Evolutionary conservation across 805 yeast species (phyloP).

Genomic region (Metschnikowia arizonensis): DNA sequence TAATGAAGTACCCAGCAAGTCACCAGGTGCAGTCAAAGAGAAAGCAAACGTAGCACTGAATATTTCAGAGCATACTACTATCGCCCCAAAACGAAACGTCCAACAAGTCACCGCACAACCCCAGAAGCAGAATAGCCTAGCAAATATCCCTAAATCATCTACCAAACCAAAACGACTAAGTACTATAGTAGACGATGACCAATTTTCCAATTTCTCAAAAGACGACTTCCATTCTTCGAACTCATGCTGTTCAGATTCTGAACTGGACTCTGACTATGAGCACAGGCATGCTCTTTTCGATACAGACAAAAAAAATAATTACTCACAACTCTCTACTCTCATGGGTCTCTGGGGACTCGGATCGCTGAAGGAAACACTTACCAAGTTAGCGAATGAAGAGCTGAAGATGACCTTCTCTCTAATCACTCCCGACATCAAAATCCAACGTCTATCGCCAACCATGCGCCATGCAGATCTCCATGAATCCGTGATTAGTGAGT

Average conservation of each 20-base stretch:
- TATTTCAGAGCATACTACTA: background rate
- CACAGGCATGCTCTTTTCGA: conserved; percentile 27
- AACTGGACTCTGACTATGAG: conserved; percentile 9
- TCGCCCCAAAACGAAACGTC: too few relatives aligned
- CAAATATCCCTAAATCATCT: background rate
- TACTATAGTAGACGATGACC: conserved; percentile 26
- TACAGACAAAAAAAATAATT: conserved; percentile 15
- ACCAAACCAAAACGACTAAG: conserved; percentile 22
- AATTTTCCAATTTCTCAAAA: conserved; percentile 16
- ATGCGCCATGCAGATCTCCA: conserved; percentile 16
- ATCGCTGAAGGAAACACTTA: conserved; percentile 16
- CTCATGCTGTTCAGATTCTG: background rate
- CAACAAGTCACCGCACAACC: background rate
- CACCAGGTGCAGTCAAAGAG: conserved; percentile 1
- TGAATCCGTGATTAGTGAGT: conserved; percentile 29
- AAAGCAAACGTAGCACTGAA: background rate
- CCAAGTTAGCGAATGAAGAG: conserved; percentile 29
- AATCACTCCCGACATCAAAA: conserved; percentile 21
- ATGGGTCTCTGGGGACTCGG: conserved; percentile 37
- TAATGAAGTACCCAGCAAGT: background rate
- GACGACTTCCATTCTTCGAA: conserved; percentile 13
- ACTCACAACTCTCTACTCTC: conserved; percentile 25
- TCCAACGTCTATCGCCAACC: conserved; percentile 25
- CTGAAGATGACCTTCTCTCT: conserved; percentile 32
- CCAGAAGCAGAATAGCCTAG: background rate